Evolutionary conservation across 495 filamentous ascomycete species (phyloP).

Genomic region (Penicillium riverlandense): DNA sequence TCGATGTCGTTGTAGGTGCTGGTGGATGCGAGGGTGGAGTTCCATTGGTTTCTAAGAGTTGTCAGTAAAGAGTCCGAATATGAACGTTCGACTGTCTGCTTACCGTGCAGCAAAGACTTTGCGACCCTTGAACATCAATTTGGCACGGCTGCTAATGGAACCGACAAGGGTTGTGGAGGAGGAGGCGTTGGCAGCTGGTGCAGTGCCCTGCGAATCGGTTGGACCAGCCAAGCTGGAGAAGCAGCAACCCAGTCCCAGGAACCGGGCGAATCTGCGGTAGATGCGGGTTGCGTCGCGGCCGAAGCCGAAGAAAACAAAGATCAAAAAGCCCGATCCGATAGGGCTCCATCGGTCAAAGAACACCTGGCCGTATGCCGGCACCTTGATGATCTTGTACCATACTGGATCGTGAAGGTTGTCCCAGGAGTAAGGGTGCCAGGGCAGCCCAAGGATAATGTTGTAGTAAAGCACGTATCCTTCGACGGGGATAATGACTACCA

Average conservation of each 20-base stretch:
- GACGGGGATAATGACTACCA: constrained; percentile 59
- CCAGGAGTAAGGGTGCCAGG: constrained; percentile 47
- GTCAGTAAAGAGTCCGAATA: not conserved
- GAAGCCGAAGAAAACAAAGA: constrained; percentile 77
- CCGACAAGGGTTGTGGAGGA: constrained; percentile 13
- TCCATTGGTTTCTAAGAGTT: not conserved
- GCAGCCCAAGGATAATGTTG: constrained; percentile 38
- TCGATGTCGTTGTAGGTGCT: not conserved
- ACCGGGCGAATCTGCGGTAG: constrained; percentile 48
- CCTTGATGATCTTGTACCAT: constrained; percentile 55
- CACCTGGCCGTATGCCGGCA: constrained; percentile 48
- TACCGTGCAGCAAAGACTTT: constrained; percentile 12
- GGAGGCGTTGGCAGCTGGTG: not conserved
- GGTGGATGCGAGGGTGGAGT: not conserved
- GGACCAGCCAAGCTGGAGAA: constrained; percentile 11
- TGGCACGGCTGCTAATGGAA: constrained; percentile 16
- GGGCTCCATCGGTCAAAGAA: constrained; percentile 63
- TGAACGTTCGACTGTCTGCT: not conserved
- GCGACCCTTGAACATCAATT: constrained; percentile 18
- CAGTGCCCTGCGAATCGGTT: constrained; percentile 2
- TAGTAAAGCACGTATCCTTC: constrained; percentile 51
- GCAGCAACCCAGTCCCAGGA: constrained; percentile 20
- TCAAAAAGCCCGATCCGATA: constrained; percentile 48
- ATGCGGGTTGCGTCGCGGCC: constrained; percentile 67
- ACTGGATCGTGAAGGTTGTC: constrained; percentile 43